These are phyloP conservation scores for Podaxis sp. DNA, from an alignment of 768 basidiomycete genomes.

Conservation along the genomic window DNA sequence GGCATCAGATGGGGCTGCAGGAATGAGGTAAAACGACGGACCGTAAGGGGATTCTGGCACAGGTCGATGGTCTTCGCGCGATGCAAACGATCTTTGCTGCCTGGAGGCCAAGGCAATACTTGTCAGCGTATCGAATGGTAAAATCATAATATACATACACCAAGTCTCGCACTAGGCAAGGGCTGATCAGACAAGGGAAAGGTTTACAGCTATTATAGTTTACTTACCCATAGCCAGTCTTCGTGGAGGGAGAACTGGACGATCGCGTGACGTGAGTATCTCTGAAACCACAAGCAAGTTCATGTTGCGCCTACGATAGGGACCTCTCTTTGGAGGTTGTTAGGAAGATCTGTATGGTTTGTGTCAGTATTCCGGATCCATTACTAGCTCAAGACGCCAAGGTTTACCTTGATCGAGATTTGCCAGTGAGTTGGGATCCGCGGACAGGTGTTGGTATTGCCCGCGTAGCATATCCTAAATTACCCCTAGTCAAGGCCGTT, in stretches of 20 bases:
- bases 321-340: conserved; percentile 88
- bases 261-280: not conserved
- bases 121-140: not conserved
- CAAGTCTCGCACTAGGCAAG: conserved; percentile 88
- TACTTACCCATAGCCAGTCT: conserved; percentile 92
- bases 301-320: conserved; percentile 72
- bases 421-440: conserved; percentile 91
- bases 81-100: conserved; percentile 79
- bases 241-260: conserved; percentile 80
- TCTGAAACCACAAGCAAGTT: not conserved
- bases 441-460: conserved; percentile 90
- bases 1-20: not conserved
- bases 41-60: conserved; percentile 95
- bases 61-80: conserved; percentile 91
- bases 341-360: conserved; percentile 74
- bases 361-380: not conserved
- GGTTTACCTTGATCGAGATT: conserved; percentile 87
- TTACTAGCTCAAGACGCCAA: not conserved
- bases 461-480: conserved; percentile 81
- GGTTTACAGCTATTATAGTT: not conserved
- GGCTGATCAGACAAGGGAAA: not conserved
- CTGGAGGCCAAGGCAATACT: conserved; percentile 31
- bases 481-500: not conserved
- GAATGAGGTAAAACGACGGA: conserved; percentile 35
- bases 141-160: conserved; percentile 57